These are phyloP conservation scores for Phaeotremella skinneri DNA, from an alignment of 768 basidiomycete species.

Conservation along the genomic window DNA sequence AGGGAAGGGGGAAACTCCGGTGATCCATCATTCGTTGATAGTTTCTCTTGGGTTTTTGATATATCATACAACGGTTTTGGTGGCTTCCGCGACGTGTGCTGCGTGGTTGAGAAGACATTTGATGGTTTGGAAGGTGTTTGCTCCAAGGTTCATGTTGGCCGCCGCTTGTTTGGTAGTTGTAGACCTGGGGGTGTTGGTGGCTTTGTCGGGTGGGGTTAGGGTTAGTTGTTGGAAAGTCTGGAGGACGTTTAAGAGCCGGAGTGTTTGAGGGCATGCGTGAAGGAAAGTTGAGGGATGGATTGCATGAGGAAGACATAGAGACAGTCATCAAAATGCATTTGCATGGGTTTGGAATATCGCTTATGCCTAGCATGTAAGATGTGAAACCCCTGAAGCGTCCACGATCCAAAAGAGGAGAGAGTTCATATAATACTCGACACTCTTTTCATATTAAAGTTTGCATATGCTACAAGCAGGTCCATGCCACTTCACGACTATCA, in stretches of 20 bases:
- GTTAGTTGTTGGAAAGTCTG: slow-evolving; percentile 47
- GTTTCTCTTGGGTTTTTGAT: slow-evolving; percentile 62
- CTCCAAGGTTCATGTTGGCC: slow-evolving; percentile 85
- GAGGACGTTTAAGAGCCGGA: slow-evolving; percentile 48
- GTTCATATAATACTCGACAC: too few relatives aligned
- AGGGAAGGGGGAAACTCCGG: slow-evolving; percentile 25
- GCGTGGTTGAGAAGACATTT: slow-evolving; percentile 77
- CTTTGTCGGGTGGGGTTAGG: slow-evolving; percentile 59
- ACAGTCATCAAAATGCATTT: background rate
- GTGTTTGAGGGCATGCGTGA: slow-evolving; percentile 30
- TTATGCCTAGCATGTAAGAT: too few relatives aligned
- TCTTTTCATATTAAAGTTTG: too few relatives aligned
- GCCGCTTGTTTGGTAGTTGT: slow-evolving; percentile 66
- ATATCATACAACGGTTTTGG: slow-evolving; percentile 65
- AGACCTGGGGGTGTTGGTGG: slow-evolving; percentile 67
- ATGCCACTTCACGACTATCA: background rate
- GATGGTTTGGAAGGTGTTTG: slow-evolving; percentile 99
- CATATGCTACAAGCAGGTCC: too few relatives aligned
- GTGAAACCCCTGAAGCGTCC: too few relatives aligned
- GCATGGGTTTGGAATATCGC: background rate
- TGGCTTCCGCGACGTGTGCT: slow-evolving; percentile 70
- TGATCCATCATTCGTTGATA: slow-evolving; percentile 51
- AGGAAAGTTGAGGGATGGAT: background rate
- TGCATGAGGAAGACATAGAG: background rate
- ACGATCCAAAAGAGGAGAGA: too few relatives aligned